A percentile compares a stretch with the other conserved stretches of the same genome.
phyloP scores from a whole-genome alignment of 352 stramenopile species.

The Pythium periplocum region DNA sequence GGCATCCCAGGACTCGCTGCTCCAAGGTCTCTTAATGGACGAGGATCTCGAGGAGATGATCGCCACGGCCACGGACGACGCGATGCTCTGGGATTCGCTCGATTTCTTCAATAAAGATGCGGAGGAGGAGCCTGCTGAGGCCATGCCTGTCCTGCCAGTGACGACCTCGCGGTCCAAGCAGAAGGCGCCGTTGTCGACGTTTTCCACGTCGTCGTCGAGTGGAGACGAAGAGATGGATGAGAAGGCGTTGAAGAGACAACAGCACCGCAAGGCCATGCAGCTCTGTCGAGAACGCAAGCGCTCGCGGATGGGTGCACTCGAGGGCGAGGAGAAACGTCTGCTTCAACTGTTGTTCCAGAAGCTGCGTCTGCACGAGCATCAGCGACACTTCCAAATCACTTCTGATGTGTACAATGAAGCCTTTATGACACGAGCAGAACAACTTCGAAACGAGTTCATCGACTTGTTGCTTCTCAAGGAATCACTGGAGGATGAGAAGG shows the following conservation, averaged over 20 bases:
- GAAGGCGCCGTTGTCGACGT: constrained; percentile 2
- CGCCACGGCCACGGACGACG: too few relatives aligned
- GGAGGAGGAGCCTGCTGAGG: too few relatives aligned
- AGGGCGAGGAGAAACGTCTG: constrained; percentile 8
- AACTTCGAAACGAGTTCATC: constrained; percentile 11
- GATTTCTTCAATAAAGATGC: too few relatives aligned
- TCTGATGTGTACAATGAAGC: too few relatives aligned
- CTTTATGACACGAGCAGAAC: not conserved
- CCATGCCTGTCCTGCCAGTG: too few relatives aligned
- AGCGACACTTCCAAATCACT: constrained; percentile 2
- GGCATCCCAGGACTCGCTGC: too few relatives aligned
- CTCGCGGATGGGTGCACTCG: constrained; percentile 13
- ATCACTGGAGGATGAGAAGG: constrained; percentile 14
- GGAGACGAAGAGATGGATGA: constrained; percentile 5
- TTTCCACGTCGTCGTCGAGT: too few relatives aligned
- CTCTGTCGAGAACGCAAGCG: constrained; percentile 20
- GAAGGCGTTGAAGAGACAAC: constrained; percentile 10
- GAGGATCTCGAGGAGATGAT: too few relatives aligned
- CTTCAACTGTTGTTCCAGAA: constrained; percentile 10
- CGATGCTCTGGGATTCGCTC: too few relatives aligned
- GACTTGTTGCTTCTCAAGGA: constrained; percentile 14
- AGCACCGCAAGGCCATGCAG: constrained; percentile 21
- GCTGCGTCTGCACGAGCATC: constrained; percentile 3
- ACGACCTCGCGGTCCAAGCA: too few relatives aligned
- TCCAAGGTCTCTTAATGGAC: too few relatives aligned